Conservation (phyloP, 495 filamentous ascomycete species). For the Astrocystis sublimbata region DNA sequence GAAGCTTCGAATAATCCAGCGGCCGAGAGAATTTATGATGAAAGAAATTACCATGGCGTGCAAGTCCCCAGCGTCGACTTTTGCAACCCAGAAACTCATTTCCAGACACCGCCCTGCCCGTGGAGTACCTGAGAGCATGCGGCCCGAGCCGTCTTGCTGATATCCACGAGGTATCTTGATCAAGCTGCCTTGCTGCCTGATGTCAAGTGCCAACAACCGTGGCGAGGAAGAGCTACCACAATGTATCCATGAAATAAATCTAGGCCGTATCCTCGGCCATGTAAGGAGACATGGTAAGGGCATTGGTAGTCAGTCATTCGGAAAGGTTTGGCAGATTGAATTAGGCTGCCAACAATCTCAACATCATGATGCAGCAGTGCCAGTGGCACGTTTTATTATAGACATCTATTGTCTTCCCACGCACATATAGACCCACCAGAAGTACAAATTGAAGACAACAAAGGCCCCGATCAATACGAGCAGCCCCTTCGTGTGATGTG, state of each 20-base stretch:
- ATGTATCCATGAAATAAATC: conserved; percentile 24
- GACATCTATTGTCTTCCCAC: neutral
- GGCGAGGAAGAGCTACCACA: conserved; percentile 25
- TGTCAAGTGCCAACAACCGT: conserved; percentile 10
- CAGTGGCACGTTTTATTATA: neutral
- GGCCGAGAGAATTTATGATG: neutral
- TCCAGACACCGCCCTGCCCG: neutral
- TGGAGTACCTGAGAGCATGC: conserved; percentile 25
- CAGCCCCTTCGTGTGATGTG: no score
- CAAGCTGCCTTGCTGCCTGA: neutral
- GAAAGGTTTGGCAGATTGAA: neutral
- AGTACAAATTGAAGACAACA: neutral
- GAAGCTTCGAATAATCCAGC: neutral
- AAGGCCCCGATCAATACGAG: no score
- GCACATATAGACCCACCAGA: neutral
- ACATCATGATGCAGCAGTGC: neutral
- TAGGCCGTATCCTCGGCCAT: conserved; percentile 24
- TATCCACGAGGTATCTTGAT: conserved; percentile 16
- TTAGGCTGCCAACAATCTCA: neutral
- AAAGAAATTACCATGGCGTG: no score
- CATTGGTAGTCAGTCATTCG: neutral
- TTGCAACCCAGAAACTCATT: neutral
- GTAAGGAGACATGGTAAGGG: conserved; percentile 10
- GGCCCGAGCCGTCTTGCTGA: conserved; percentile 23
- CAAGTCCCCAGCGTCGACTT: neutral